Conservation (phyloP, 2,329 filamentous ascomycete species). For the Colletotrichum godetiae region DNA sequence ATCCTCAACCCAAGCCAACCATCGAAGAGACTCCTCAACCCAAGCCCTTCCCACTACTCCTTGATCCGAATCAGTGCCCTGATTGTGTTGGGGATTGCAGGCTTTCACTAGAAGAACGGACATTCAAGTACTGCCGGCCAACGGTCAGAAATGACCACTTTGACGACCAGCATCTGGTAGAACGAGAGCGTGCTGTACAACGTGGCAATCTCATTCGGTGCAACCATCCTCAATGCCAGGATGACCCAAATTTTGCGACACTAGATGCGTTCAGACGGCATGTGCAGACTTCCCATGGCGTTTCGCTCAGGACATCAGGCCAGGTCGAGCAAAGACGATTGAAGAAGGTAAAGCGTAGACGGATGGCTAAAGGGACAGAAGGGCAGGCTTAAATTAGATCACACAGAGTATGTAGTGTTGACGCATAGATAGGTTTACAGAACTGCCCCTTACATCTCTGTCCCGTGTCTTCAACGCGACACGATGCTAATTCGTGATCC, state of each 20-base stretch:
- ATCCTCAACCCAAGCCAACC: not conserved
- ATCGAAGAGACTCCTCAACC: conserved; percentile 22
- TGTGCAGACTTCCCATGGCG: not conserved
- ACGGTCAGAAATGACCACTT: conserved; percentile 40
- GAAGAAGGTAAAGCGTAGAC: not conserved
- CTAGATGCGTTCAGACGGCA: not conserved
- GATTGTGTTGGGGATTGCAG: conserved; percentile 37
- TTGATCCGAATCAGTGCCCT: conserved; percentile 37
- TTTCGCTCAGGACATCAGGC: not conserved
- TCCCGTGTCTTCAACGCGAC: not conserved
- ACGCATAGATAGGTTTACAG: not conserved
- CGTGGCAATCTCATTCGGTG: conserved; percentile 32
- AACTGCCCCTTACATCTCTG: not conserved
- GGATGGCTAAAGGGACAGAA: conserved; percentile 1
- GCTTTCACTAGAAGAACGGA: conserved; percentile 32
- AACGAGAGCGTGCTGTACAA: conserved; percentile 32
- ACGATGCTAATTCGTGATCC: not conserved
- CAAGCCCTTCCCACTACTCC: conserved; percentile 36
- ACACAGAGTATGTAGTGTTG: not conserved
- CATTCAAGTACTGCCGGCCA: conserved; percentile 33
- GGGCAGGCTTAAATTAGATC: not conserved
- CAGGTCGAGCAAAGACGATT: not conserved
- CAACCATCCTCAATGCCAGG: conserved; percentile 34
- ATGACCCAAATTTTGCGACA: not conserved
- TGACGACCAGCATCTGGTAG: conserved; percentile 36